These are phyloP conservation scores for Phytopythium mirpurense DNA, from an alignment of 352 stramenopile species.

Conservation along the genomic window DNA sequence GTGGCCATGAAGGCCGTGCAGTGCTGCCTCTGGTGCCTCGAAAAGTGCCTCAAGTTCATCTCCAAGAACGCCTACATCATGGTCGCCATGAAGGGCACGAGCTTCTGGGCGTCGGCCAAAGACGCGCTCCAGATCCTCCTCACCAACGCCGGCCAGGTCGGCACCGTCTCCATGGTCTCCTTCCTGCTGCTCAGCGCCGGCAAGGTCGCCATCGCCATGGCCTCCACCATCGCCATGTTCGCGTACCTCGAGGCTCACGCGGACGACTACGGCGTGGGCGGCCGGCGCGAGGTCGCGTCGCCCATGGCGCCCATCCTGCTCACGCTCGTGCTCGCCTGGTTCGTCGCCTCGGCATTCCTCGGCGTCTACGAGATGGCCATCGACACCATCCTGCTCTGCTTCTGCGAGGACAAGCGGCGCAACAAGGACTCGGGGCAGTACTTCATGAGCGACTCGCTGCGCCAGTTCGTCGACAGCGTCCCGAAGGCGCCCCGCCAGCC, in stretches of 20 bases:
- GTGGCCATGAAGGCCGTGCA: conserved; percentile 84
- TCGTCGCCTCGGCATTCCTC: conserved; percentile 92
- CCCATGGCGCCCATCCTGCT: conserved; percentile 86
- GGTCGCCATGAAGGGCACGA: conserved; percentile 70
- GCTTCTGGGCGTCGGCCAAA: conserved; percentile 85
- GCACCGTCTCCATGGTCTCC: conserved; percentile 85
- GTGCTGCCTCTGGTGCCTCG: conserved; percentile 94
- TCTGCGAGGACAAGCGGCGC: conserved; percentile 88
- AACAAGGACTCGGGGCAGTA: conserved; percentile 69
- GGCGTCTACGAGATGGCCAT: conserved; percentile 95
- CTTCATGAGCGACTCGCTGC: conserved; percentile 78
- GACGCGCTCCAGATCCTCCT: conserved; percentile 92
- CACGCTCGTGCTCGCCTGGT: conserved; percentile 89
- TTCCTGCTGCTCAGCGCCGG: conserved; percentile 91
- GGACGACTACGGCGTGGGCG: conserved; percentile 43
- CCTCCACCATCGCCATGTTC: conserved; percentile 52
- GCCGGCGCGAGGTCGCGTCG: conserved; percentile 66
- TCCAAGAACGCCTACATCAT: conserved; percentile 96
- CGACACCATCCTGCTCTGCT: conserved; percentile 94
- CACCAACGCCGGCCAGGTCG: conserved; percentile 85
- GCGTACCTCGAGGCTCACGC: conserved; percentile 51
- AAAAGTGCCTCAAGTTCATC: conserved; percentile 96
- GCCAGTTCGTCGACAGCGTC: conserved; percentile 63
- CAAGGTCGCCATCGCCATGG: conserved; percentile 81
- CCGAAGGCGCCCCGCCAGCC: conserved; percentile 5